These are phyloP conservation scores for Lactifluus volemus DNA, from an alignment of 768 basidiomycete species.

Conservation along the genomic window DNA sequence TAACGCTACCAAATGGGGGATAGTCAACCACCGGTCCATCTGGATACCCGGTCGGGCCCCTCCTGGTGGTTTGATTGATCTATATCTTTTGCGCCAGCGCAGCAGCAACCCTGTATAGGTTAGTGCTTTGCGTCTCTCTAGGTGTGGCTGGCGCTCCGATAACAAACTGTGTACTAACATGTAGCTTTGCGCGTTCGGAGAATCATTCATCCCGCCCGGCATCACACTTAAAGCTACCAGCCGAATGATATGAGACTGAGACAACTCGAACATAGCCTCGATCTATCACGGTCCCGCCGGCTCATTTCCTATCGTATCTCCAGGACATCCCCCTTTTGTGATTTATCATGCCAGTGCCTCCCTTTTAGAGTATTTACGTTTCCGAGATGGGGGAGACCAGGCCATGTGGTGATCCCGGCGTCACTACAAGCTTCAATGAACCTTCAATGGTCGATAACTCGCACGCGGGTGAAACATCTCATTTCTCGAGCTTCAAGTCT, in stretches of 20 bases:
- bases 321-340: not conserved
- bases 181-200: not conserved
- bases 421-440: not conserved
- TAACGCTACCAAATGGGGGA: not conserved
- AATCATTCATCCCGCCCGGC: too few relatives aligned
- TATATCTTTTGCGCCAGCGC: not conserved
- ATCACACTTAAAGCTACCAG: not conserved
- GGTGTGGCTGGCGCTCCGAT: not conserved
- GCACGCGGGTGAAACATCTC: not conserved
- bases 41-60: not conserved
- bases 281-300: not conserved
- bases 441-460: too few relatives aligned
- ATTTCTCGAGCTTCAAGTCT: not conserved
- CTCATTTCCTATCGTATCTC: not conserved
- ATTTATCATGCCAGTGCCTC: not conserved
- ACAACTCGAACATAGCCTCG: not conserved
- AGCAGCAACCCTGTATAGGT: not conserved
- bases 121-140: not conserved
- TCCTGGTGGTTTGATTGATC: not conserved
- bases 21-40: not conserved
- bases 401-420: slow-evolving; percentile 3
- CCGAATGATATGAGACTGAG: not conserved
- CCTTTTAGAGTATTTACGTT: not conserved
- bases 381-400: not conserved
- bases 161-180: not conserved